These are phyloP conservation scores for Vigna hirtella DNA, from an alignment of 306 rosid genomes.

Conservation along the genomic window DNA sequence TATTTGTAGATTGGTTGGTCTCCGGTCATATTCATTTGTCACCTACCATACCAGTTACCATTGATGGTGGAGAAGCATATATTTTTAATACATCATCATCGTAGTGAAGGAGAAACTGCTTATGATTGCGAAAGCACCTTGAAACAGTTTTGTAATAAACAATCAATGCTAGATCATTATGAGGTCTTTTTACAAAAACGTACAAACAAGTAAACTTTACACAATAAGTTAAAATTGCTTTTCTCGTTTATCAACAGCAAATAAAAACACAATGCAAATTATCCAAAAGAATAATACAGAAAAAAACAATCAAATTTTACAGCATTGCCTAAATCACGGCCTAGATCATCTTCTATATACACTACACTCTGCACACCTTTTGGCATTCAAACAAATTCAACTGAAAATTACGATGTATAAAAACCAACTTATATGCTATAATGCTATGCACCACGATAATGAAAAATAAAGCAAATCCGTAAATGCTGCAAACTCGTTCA, in stretches of 20 bases:
- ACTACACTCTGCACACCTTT: conserved; percentile 58
- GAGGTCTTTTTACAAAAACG: conserved; percentile 21
- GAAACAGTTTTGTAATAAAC: neutral
- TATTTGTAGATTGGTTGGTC: neutral
- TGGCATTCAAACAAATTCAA: conserved; percentile 59
- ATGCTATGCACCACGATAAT: conserved; percentile 45
- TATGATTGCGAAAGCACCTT: neutral
- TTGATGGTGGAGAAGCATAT: neutral
- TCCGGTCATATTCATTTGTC: neutral
- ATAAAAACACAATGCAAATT: conserved; percentile 48
- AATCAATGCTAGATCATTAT: conserved; percentile 20
- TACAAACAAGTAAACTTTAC: conserved; percentile 18
- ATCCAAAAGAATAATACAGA: conserved; percentile 49
- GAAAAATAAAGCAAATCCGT: conserved; percentile 39
- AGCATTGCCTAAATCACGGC: conserved; percentile 53
- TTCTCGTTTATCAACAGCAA: conserved; percentile 47
- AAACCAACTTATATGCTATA: conserved; percentile 45
- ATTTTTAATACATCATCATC: neutral
- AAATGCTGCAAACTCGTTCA: conserved; percentile 47
- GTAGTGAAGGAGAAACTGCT: conserved; percentile 1
- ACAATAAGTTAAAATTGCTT: conserved; percentile 38
- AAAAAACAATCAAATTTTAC: conserved; percentile 53
- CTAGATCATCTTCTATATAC: conserved; percentile 62
- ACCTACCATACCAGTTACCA: conserved; percentile 22
- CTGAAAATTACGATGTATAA: conserved; percentile 44